Evolutionary conservation across 805 yeast genomes (phyloP), one percentile per base, ranked within the genome.

Genomic region (Starmerella geochares): DNA sequence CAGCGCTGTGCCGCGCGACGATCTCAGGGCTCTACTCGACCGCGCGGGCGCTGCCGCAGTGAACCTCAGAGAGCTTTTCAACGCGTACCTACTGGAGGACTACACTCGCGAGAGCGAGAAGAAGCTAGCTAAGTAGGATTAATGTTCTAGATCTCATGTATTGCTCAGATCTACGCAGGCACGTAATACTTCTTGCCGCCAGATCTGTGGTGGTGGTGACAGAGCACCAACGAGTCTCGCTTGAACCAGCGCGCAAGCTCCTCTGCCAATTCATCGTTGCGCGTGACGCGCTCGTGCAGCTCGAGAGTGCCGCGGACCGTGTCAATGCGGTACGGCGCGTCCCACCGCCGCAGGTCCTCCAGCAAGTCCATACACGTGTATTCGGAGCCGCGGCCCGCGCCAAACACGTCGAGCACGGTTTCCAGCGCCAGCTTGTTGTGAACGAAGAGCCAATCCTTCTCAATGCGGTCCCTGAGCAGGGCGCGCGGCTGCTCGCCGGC

Each of bases 21-120:
- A 52, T 16, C 45, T 60, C 11, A 43, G 46, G 11, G 29, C 35
- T 11, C 39, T 60, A 47, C 48, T 60, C 3, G 50, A 37, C 23
- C 52, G 50, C 11, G 58, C 61, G 16, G 51, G 51, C 36, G 44
- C 46, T 21, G 54, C 58, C 1, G 60, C 61, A 4, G 23, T 17
- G 20, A 46, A 52, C 36, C 42, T 56, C 20, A 52, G 62, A n/a
- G 43, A 43, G 32, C 42, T 57, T 16, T 54, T 60, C 39, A 54
- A 57, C 20, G 54, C 59, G 8, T 56, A 53, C 45, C 36, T 60
- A 1, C 49, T 60, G 3, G 63, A 60, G 48, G 60, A 57, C 51
- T 59, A 59, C 36, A 57, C 14, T 7, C 40, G 40, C 7, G 35
- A 33, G n/a, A 19, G 36, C 19, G 21, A 35, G 36, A 10, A 40